Percentiles rank a stretch among this genome's conserved stretches.
Evolutionary conservation across 2,329 filamentous ascomycete genomes (phyloP).

Genomic region (Verticillium klebahnii): DNA sequence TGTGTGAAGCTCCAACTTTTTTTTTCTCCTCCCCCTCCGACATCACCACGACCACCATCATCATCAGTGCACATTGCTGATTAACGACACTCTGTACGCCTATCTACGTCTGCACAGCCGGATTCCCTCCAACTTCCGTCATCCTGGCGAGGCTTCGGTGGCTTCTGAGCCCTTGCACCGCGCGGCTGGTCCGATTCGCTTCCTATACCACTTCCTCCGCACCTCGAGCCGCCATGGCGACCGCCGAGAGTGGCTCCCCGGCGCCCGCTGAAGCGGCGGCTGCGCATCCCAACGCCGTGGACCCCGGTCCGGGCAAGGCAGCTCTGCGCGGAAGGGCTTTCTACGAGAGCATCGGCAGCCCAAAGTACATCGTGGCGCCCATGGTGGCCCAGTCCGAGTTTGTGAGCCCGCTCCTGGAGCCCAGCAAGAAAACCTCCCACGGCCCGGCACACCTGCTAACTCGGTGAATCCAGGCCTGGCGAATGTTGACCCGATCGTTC

Average conservation of each 20-base stretch:
- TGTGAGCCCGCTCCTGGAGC: conserved; percentile 46
- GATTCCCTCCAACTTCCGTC: background rate
- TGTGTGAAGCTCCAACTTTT: background rate
- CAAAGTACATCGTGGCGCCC: conserved; percentile 84
- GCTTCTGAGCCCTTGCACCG: conserved; percentile 7
- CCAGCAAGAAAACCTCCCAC: background rate
- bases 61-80: too few species aligned
- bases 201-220: conserved; percentile 1
- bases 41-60: too few species aligned
- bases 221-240: conserved; percentile 17
- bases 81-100: too few species aligned
- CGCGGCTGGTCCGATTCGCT: conserved; percentile 10
- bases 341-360: conserved; percentile 90
- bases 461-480: conserved; percentile 68
- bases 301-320: conserved; percentile 5
- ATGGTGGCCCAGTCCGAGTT: conserved; percentile 99
- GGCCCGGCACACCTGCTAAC: background rate
- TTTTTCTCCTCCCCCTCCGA: background rate
- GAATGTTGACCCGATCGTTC: conserved; percentile 92
- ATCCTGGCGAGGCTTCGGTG: conserved; percentile 10
- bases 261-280: conserved; percentile 25
- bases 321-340: conserved; percentile 85
- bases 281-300: conserved; percentile 4
- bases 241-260: conserved; percentile 1
- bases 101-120: background rate